Evolutionary conservation across 176 grass and related monocot species (phyloP).

Genomic region (Panicum miliaceum): DNA sequence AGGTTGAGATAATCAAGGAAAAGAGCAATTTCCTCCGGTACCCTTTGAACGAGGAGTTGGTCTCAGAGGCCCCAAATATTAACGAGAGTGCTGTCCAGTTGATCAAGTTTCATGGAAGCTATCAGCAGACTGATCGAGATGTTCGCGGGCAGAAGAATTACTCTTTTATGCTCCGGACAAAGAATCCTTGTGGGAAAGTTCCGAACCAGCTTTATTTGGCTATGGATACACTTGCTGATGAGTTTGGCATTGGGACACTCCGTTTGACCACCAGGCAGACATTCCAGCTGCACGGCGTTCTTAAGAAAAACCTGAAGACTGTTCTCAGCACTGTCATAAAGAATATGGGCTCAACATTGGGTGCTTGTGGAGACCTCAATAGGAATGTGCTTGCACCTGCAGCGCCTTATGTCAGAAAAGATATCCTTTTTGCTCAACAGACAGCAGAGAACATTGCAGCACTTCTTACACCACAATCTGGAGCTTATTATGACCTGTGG

Average conservation of each 20-base stretch:
- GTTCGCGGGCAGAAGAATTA: constrained; percentile 84
- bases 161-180: constrained; percentile 96
- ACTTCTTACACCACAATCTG: constrained; percentile 88
- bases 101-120: constrained; percentile 98
- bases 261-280: constrained; percentile 94
- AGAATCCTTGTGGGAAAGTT: constrained; percentile 96
- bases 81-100: constrained; percentile 85
- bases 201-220: constrained; percentile 83
- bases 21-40: constrained; percentile 94
- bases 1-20: constrained; percentile 98
- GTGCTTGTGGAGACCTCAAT: constrained; percentile 95
- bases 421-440: constrained; percentile 78
- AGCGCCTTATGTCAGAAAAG: constrained; percentile 75
- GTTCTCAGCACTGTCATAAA: constrained; percentile 82
- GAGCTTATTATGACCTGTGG: constrained; percentile 98
- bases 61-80: constrained; percentile 82
- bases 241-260: constrained; percentile 94
- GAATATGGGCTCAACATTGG: constrained; percentile 97
- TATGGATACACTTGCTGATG: constrained; percentile 89
- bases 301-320: constrained; percentile 95
- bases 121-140: constrained; percentile 88
- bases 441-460: constrained; percentile 89
- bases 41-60: constrained; percentile 88
- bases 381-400: constrained; percentile 98
- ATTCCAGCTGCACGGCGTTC: constrained; percentile 92